These are phyloP conservation scores for Sphagnum contortum DNA, from an alignment of 225 moss, liverwort and hornwort species.

Conservation along the genomic window DNA sequence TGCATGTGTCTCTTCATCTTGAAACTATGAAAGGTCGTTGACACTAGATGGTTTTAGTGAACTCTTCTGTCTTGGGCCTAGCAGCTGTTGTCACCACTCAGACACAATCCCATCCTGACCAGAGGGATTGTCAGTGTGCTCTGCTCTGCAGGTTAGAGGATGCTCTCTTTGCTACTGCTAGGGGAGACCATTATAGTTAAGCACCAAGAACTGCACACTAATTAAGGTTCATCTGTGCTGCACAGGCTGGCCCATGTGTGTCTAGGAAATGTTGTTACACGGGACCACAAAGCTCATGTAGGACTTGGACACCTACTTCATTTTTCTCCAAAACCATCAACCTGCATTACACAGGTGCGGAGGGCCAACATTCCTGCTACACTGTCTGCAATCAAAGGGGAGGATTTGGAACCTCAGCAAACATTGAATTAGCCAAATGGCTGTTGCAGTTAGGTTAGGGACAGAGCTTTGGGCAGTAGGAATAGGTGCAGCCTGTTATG, in stretches of 20 bases:
- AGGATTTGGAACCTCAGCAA: no score
- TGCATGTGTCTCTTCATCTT: background rate
- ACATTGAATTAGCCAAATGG: no score
- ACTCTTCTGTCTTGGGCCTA: no score
- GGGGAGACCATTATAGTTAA: no score
- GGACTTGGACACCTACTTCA: slow-evolving; percentile 74
- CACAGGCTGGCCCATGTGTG: slow-evolving; percentile 60
- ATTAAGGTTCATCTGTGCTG: slow-evolving; percentile 7
- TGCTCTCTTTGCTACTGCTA: no score
- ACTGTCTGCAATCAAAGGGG: no score
- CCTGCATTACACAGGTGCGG: slow-evolving; percentile 32
- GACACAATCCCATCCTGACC: background rate
- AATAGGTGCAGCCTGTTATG: no score
- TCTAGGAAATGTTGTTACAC: slow-evolving; percentile 34
- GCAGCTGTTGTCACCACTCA: background rate
- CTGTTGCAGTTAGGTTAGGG: no score
- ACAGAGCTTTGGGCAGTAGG: no score
- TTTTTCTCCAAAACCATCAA: slow-evolving; percentile 35
- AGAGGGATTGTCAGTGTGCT: background rate
- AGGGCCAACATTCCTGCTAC: slow-evolving; percentile 29
- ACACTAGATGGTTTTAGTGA: background rate
- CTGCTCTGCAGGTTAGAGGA: background rate
- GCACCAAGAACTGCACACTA: background rate
- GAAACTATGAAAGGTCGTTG: background rate
- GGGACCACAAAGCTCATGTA: slow-evolving; percentile 26